Base-by-base conservation (phyloP, 495 filamentous ascomycete species). In the Penicillium pulvis region DNA sequence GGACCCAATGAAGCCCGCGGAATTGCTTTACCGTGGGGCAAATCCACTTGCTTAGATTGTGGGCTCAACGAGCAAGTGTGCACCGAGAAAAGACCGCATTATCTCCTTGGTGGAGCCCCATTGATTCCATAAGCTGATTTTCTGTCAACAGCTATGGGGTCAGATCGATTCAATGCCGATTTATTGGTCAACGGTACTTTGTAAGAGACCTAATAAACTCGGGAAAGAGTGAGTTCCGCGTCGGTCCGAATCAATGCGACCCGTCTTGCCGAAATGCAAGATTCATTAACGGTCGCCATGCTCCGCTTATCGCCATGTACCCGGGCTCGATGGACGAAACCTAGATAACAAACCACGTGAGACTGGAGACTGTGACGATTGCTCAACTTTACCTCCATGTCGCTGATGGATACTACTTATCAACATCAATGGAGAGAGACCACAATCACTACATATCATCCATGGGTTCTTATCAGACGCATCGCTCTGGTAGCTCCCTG, bases 81-180 rank as follows among this genome's bases (percentile, higher is more conserved):
- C 16, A 17, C 64, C 64, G 64, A 67, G 64, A 67, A 67, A 67
- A 64, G 0, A 26, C 64, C 64, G 64, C 16, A 19, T 48, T 67
- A 59, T 59, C 41, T 67, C 64, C 64, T 53, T 49, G 39, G n/a
- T 12, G 9, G 33, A 17, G 39, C 14, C 12, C 14, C 16, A 41
- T 17, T 16, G 16, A 7, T 41, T 12, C 12, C 14, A 41, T 16
- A 41, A 41, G 6, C 33, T 8, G 33, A 17, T 41, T 41, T 17
- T 6, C 39, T 14, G 4, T 41, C 16, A 17, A 17, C 17, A n/a
- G 7, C 14, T 41, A 41, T 41, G 39, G 39, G 7, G 39, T 41
- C 16, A n/a, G 14, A 41, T 41, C 4, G 16, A 41, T 41, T 41
- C n/a, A 3, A 6, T 36, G 12, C 16, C 3, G 16, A 41, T n/a